phyloP scores from a whole-genome alignment of 176 grass and related monocot genomes.

The Hsuehochloa calcarea region DNA sequence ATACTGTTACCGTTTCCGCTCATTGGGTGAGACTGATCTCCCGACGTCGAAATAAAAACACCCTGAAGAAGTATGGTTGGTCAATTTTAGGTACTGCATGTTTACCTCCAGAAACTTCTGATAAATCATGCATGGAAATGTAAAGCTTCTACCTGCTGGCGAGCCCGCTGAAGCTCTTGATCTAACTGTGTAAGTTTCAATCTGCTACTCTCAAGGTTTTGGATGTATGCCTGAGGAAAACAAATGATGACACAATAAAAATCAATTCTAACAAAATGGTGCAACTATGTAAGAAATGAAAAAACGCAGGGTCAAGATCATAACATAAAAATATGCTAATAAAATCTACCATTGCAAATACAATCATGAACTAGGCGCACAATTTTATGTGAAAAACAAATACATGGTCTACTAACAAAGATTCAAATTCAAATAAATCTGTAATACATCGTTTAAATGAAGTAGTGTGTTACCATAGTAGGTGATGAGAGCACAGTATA shows the following conservation, averaged over 20 bases:
- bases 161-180: conserved; percentile 79
- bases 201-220: conserved; percentile 94
- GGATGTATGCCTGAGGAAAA: conserved; percentile 78
- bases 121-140: conserved; percentile 10
- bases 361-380: not conserved
- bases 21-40: conserved; percentile 62
- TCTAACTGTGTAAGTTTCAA: conserved; percentile 94
- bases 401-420: not conserved
- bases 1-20: conserved; percentile 66
- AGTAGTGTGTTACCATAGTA: not conserved
- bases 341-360: conserved; percentile 12
- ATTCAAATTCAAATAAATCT: not conserved
- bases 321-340: not conserved
- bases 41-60: conserved; percentile 81
- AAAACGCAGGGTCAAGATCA: not conserved
- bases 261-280: conserved; percentile 3
- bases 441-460: not conserved
- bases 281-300: not conserved
- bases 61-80: conserved; percentile 53
- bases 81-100: conserved; percentile 24
- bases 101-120: conserved; percentile 19
- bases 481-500: not conserved
- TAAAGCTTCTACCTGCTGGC: conserved; percentile 59
- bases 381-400: not conserved
- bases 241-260: conserved; percentile 23